Evolutionary conservation across 2,329 filamentous ascomycete genomes (phyloP), one percentile per base, ranked within the genome.

Genomic region (Colletotrichum karsti): DNA sequence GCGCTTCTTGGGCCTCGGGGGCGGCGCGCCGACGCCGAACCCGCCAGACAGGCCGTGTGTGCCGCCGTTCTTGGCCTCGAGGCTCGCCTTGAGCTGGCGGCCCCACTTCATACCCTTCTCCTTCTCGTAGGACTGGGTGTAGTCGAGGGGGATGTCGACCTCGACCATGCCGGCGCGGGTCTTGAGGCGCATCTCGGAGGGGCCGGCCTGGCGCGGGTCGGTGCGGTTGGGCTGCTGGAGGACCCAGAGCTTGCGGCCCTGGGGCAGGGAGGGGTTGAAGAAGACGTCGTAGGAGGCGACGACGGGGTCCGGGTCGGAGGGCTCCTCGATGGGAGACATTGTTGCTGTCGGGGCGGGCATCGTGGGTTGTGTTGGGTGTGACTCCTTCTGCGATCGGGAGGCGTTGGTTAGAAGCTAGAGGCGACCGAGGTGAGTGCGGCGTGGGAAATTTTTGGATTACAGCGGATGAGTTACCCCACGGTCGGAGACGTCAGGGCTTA

Each of bases 191-290:
- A 98, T 84, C 73, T 92, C 90, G 15, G 88, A 83, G 10, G 95
- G 92, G 22, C 88, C 79, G 51, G 80, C 74, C 10, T 80, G 76
- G 70, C 91, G 87, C 42, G 88, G 84, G 65, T 89, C 84, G 41
- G 85, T 85, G 70, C 93, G 92, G 80, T 95, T 95, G 26, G 95
- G 92, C 79, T 97, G 97, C 82, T 98, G 95, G 50, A 99, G 88
- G 70, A 98, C 88, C 74, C 95, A 91, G 67, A 94, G 88, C 72
- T 91, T 87, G 67, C 89, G 90, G 74, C 85, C 84, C 15, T 81
- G 77, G 5, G 90, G 85, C 50, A 92, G 87, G 20, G 87, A 83
- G 22, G 93, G 92, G 73, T 95, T 97, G 76, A 97, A 90, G 81
- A 92, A 95, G 79, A 98, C 90, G 76, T 93, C 89, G 87, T 97